Base-by-base conservation (phyloP, 2,329 filamentous ascomycete species). In the Diaporthe longicolla region DNA sequence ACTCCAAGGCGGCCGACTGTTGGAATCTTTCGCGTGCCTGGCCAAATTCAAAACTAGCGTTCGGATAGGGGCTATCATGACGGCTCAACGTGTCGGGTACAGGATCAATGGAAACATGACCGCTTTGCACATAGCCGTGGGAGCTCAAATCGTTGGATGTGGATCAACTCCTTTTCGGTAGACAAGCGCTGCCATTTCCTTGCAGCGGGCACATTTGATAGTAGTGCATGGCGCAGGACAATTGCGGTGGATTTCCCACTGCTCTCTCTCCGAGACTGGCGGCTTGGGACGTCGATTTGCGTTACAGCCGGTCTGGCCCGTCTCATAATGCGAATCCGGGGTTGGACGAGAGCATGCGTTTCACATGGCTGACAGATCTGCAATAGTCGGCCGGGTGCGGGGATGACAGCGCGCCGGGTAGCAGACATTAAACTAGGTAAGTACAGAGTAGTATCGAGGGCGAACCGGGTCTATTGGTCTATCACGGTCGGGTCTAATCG, bases 391-490 rank as follows among this genome's bases (percentile, higher is more conserved):
- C 19, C 61, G 43, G 43, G 35, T 66, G 61, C 61, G 43, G 61
- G 61, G 43, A 35, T 6, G 29, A 32, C 61, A n/a, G 19, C 61
- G 24, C 43, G 19, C 19, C 59, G 29, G 26, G 29, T 50, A 24
- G 43, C 21, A 54, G 35, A 32, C 52, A 35, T 19, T 70, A 15
- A 17, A 29, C 7, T n/a, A 35, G 21, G 29, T n/a, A 35, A 32
- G 29, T 17, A 45, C 43, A 19, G n/a, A 24, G 52, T 24, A 45
- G 40, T 21, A 70, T 48, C 68, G 37, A 70, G 66, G 40, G 48
- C 54, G 63, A 66, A 52, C 48, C 37, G 10, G 45, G 68, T 70
- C 52, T 70, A 57, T 58, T 70, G 54, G 68, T 45, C 37, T 48
- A 70, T 58, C 37, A 48, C 24, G 24, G 35, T 48, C 54, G 10